These are phyloP conservation scores for Macrophomina tecta DNA, from an alignment of 2,329 filamentous ascomycete genomes.

Conservation along the genomic window DNA sequence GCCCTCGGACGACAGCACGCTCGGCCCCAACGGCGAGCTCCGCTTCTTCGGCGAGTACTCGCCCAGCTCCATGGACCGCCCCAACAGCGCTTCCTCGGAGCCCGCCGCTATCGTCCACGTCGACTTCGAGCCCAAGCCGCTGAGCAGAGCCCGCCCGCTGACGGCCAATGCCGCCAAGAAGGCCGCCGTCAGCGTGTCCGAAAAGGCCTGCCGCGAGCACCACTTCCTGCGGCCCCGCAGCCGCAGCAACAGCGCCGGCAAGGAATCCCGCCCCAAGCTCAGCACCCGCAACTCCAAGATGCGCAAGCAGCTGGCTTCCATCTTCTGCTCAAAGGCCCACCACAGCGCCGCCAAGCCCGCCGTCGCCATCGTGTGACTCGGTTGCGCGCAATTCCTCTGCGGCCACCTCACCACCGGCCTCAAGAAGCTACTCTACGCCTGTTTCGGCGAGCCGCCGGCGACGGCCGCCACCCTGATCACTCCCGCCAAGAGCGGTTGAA, in stretches of 20 bases:
- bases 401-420: not conserved
- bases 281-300: constrained; percentile 15
- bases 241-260: constrained; percentile 11
- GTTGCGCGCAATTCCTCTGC: constrained; percentile 9
- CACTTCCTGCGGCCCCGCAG: constrained; percentile 11
- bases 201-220: constrained; percentile 19
- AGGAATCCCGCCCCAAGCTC: not conserved
- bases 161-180: not conserved
- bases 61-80: not conserved
- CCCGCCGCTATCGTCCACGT: not conserved
- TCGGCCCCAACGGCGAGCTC: not conserved
- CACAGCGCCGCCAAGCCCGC: constrained; percentile 3
- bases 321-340: constrained; percentile 15
- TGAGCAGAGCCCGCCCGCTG: constrained; percentile 10
- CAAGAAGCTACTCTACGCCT: not conserved
- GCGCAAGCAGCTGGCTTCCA: constrained; percentile 23
- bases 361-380: constrained; percentile 20
- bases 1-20: constrained; percentile 15
- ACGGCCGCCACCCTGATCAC: not conserved
- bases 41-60: constrained; percentile 16
- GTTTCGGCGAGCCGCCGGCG: not conserved
- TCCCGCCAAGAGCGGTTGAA: constrained; percentile 23
- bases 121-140: constrained; percentile 16
- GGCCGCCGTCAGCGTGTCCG: constrained; percentile 14
- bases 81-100: constrained; percentile 6